Percentiles rank a stretch among this genome's conserved stretches.
phyloP scores from a whole-genome alignment of 768 basidiomycete genomes.

The Artomyces pyxidatus region DNA sequence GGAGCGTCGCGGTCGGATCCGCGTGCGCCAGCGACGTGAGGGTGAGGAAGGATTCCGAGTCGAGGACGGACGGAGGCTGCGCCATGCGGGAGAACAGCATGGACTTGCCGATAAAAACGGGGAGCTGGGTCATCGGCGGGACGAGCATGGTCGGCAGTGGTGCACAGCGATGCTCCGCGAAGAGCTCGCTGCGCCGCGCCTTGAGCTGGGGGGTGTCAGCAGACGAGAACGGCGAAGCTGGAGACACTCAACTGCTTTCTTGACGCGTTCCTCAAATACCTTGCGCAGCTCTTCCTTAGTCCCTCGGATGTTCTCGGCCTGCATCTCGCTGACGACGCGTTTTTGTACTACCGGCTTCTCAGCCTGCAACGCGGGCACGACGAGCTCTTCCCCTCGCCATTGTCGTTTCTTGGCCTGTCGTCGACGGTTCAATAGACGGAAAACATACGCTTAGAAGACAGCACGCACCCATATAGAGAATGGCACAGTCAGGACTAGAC shows the following conservation, averaged over 20 bases:
- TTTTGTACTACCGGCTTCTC: slow-evolving; percentile 12
- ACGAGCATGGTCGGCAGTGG: slow-evolving; percentile 49
- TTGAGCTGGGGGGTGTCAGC: slow-evolving; percentile 34
- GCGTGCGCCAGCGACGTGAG: slow-evolving; percentile 62
- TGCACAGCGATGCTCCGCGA: slow-evolving; percentile 47
- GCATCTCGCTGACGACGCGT: slow-evolving; percentile 7
- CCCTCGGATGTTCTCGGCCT: slow-evolving; percentile 5
- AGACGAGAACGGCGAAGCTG: neutral
- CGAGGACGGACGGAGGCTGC: slow-evolving; percentile 53
- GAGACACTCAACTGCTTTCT: slow-evolving; percentile 5
- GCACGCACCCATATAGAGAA: slow-evolving; percentile 67
- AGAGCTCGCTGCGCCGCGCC: slow-evolving; percentile 49
- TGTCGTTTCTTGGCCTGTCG: slow-evolving; percentile 20
- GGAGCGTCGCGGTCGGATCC: slow-evolving; percentile 62
- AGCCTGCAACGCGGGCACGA: slow-evolving; percentile 15
- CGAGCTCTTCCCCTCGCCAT: slow-evolving; percentile 19
- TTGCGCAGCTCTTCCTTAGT: slow-evolving; percentile 14
- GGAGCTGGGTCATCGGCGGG: slow-evolving; percentile 61
- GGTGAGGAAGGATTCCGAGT: slow-evolving; percentile 71
- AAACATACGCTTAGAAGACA: neutral
- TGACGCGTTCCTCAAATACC: slow-evolving; percentile 7
- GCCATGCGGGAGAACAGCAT: slow-evolving; percentile 49
- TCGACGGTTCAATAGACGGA: neutral
- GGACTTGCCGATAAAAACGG: slow-evolving; percentile 63
- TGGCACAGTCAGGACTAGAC: slow-evolving; percentile 55